Evolutionary conservation across 805 yeast genomes (phyloP).

Genomic region (Teunomyces lycoperdinae): DNA sequence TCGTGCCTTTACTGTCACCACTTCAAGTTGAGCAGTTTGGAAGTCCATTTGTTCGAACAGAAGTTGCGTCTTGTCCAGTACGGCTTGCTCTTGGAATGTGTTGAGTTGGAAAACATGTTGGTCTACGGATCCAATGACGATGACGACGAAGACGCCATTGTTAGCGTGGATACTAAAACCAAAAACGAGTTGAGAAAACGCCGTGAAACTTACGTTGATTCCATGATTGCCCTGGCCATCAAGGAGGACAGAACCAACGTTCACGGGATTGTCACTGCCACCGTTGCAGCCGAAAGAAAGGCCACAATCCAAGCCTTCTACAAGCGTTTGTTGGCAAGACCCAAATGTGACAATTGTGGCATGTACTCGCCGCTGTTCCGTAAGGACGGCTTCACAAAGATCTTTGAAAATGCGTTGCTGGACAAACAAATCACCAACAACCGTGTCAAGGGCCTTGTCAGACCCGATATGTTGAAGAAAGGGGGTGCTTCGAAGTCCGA

Average conservation of each 20-base stretch:
- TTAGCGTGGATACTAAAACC: slow-evolving; percentile 37
- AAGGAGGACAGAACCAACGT: slow-evolving; percentile 69
- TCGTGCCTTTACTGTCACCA: slow-evolving; percentile 89
- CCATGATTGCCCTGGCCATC: slow-evolving; percentile 69
- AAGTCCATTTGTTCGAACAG: slow-evolving; percentile 74
- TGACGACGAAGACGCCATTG: slow-evolving; percentile 49
- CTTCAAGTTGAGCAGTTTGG: slow-evolving; percentile 67
- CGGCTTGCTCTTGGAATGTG: slow-evolving; percentile 79
- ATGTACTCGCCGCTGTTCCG: slow-evolving; percentile 93
- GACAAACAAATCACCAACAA: slow-evolving; percentile 82
- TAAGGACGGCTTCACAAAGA: slow-evolving; percentile 90
- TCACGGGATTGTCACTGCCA: slow-evolving; percentile 74
- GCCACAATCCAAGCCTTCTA: slow-evolving; percentile 68
- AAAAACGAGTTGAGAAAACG: slow-evolving; percentile 50
- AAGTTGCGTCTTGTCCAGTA: slow-evolving; percentile 80
- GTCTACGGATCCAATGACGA: slow-evolving; percentile 42
- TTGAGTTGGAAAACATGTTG: slow-evolving; percentile 65
- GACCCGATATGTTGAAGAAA: slow-evolving; percentile 66
- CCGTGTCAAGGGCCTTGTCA: slow-evolving; percentile 71
- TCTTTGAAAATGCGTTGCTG: slow-evolving; percentile 81
- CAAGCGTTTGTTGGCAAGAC: slow-evolving; percentile 66
- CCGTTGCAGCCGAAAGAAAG: slow-evolving; percentile 86
- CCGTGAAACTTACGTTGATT: slow-evolving; percentile 68
- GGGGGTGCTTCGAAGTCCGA: slow-evolving; percentile 11
- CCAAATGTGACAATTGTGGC: slow-evolving; percentile 93